Percentiles rank a stretch among this genome's conserved stretches.
phyloP scores from a whole-genome alignment of 495 filamentous ascomycete species.

The Xylaria castorea region DNA sequence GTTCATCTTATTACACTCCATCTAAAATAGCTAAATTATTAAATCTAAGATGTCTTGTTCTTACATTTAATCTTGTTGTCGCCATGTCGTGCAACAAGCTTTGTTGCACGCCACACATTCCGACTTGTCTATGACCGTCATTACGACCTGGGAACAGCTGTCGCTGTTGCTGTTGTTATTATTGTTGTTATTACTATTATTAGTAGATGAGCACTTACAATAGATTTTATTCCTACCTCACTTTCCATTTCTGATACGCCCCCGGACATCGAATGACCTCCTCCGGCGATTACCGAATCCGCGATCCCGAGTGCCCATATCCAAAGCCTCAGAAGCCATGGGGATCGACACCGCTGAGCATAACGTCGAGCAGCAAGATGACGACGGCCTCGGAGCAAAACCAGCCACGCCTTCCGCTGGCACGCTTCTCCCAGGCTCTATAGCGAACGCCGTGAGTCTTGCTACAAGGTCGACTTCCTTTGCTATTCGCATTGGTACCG shows the following conservation, averaged over 20 bases:
- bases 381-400: not conserved
- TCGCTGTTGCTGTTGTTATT: not conserved
- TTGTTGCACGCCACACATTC: not conserved
- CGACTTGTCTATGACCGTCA: not conserved
- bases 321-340: conserved; percentile 2
- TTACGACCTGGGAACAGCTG: not conserved
- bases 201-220: not conserved
- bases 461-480: conserved; percentile 72
- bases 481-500: conserved; percentile 71
- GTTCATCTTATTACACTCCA: not conserved
- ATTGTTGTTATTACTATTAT: not conserved
- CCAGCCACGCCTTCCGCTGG: conserved; percentile 45
- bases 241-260: not conserved
- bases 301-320: not conserved
- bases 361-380: not conserved
- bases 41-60: conserved; percentile 1
- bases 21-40: not conserved
- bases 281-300: not conserved
- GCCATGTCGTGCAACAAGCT: not conserved
- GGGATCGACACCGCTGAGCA: not conserved
- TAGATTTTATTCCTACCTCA: not conserved
- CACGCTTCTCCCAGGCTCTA: conserved; percentile 69
- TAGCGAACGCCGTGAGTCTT: conserved; percentile 74
- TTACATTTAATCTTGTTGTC: not conserved
- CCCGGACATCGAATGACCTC: not conserved